A percentile compares a stretch with the other conserved stretches of the same genome.
phyloP scores from a whole-genome alignment of 2,329 filamentous ascomycete species.

The Microcera coccophila region DNA sequence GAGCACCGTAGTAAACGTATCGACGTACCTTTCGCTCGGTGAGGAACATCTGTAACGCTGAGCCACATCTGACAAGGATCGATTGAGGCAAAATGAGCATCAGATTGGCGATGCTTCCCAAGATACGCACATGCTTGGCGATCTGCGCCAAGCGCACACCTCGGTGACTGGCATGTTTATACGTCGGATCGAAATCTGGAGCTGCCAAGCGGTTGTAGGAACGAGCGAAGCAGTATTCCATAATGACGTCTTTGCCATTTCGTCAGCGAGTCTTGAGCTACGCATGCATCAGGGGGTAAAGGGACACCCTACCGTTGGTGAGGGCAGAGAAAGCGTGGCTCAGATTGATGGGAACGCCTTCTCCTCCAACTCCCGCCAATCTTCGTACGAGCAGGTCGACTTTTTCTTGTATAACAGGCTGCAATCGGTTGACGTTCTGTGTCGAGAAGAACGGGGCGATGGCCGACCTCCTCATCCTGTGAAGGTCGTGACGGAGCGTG shows the following conservation, averaged over 20 bases:
- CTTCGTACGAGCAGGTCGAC: constrained; percentile 4
- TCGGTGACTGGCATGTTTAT: too few relatives aligned
- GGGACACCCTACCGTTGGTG: too few relatives aligned
- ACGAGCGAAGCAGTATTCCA: constrained; percentile 26
- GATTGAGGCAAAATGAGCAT: constrained; percentile 15
- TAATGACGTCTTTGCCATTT: constrained; percentile 24
- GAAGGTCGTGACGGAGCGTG: constrained; percentile 23
- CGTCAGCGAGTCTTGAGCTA: too few relatives aligned
- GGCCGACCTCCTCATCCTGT: constrained; percentile 17
- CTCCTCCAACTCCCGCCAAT: constrained; percentile 9
- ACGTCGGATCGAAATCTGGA: too few relatives aligned
- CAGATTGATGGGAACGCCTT: constrained; percentile 4
- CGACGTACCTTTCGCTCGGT: too few relatives aligned
- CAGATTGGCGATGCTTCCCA: constrained; percentile 16
- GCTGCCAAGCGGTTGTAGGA: constrained; percentile 20
- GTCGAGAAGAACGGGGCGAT: constrained; percentile 25
- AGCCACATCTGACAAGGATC: too few relatives aligned
- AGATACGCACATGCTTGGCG: constrained; percentile 13
- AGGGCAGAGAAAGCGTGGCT: constrained; percentile 12
- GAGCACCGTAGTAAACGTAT: constrained; percentile 8
- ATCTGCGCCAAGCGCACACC: too few relatives aligned
- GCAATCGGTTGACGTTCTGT: constrained; percentile 13
- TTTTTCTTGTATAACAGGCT: constrained; percentile 12
- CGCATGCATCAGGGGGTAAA: too few relatives aligned
- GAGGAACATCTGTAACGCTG: too few relatives aligned